Conservation (phyloP, 169 alveolate genomes). For the Cryptosporidium parvum region DNA sequence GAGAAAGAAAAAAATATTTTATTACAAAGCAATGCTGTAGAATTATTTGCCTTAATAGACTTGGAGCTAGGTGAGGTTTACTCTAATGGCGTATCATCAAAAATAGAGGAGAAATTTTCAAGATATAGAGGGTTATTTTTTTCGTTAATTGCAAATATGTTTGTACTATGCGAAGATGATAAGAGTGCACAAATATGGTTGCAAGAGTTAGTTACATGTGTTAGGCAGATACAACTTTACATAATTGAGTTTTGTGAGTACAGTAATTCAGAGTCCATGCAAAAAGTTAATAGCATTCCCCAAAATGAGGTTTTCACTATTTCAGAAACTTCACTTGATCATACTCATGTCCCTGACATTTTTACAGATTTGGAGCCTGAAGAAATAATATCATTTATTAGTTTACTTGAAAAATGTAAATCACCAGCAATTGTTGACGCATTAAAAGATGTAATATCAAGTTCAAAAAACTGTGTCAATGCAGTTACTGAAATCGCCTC, state of each 20-base stretch:
- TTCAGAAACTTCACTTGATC: conserved; percentile 23
- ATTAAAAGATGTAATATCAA: background rate
- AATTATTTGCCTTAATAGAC: conserved; percentile 47
- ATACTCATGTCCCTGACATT: conserved; percentile 63
- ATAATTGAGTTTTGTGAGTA: conserved; percentile 37
- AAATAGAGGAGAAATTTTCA: conserved; percentile 24
- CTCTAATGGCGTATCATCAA: conserved; percentile 5
- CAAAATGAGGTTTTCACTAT: conserved; percentile 37
- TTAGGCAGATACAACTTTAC: conserved; percentile 61
- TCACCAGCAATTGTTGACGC: conserved; percentile 11
- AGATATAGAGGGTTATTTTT: conserved; percentile 58
- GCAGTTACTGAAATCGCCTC: background rate
- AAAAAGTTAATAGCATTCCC: conserved; percentile 4
- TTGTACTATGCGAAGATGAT: conserved; percentile 51
- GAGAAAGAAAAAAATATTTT: conserved; percentile 56
- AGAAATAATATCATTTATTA: conserved; percentile 37
- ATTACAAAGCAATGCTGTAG: conserved; percentile 49
- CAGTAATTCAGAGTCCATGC: background rate
- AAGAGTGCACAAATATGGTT: conserved; percentile 57
- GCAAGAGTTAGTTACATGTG: conserved; percentile 60
- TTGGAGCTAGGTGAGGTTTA: conserved; percentile 62
- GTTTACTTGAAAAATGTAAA: conserved; percentile 25
- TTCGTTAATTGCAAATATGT: conserved; percentile 70
- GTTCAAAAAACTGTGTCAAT: conserved; percentile 22
- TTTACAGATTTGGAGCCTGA: conserved; percentile 36